Conservation (phyloP, 202 grass and related monocot species). For the Schoenoplectus triqueter region DNA sequence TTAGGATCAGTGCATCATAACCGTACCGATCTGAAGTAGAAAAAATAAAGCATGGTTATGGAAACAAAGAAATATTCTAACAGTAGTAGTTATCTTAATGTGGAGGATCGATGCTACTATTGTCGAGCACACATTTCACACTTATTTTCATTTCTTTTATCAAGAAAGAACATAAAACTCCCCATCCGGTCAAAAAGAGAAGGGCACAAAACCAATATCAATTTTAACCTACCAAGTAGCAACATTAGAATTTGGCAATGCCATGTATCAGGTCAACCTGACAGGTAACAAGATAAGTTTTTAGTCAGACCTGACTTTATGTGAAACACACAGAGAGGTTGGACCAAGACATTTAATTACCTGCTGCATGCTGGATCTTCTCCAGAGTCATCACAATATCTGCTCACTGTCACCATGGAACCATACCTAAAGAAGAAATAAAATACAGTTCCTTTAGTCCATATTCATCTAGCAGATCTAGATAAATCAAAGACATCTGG, state of each 20-base stretch:
- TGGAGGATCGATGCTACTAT: background rate
- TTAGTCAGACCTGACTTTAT: background rate
- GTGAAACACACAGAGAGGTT: background rate
- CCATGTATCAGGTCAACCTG: background rate
- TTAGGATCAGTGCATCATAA: background rate
- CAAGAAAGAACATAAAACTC: background rate
- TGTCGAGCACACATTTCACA: background rate
- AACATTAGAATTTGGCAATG: background rate
- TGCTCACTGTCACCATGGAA: constrained; percentile 48
- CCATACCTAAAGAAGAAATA: constrained; percentile 76
- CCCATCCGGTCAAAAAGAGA: background rate
- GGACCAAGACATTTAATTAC: constrained; percentile 39
- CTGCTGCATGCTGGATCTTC: constrained; percentile 91
- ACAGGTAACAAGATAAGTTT: background rate
- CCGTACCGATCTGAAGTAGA: constrained; percentile 48
- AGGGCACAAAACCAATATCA: background rate
- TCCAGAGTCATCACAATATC: constrained; percentile 74
- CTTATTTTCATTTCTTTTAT: background rate
- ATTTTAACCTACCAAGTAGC: background rate
- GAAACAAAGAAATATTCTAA: background rate
- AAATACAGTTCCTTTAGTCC: background rate
- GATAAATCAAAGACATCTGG: background rate
- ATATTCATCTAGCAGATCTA: background rate
- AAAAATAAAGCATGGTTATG: background rate
- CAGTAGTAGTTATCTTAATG: background rate